A percentile compares a stretch with the other conserved stretches of the same genome.
Conservation (phyloP, 768 basidiomycete species). For the Symmetrospora coprosmae region DNA sequence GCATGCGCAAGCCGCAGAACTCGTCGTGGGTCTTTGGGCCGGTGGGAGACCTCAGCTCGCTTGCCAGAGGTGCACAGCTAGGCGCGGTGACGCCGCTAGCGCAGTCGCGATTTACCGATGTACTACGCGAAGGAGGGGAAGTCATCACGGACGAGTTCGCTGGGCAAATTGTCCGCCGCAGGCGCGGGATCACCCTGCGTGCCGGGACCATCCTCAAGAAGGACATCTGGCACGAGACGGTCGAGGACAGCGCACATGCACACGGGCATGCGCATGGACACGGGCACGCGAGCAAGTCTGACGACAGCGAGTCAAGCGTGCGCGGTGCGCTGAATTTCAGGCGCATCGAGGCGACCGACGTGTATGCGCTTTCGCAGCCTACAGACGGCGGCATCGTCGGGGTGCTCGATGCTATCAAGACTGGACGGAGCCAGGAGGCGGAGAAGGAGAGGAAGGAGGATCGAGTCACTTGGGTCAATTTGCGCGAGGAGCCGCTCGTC, state of each 20-base stretch:
- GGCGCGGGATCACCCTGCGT: constrained; percentile 83
- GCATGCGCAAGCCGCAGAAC: constrained; percentile 45
- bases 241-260: too few relatives aligned
- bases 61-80: constrained; percentile 53
- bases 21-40: constrained; percentile 81
- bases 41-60: constrained; percentile 65
- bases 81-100: constrained; percentile 45
- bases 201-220: constrained; percentile 56
- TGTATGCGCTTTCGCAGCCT: constrained; percentile 89
- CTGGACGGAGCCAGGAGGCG: constrained; percentile 49
- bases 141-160: constrained; percentile 91
- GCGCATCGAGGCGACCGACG: constrained; percentile 58
- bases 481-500: constrained; percentile 71
- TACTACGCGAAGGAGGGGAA: constrained; percentile 63
- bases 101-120: constrained; percentile 38
- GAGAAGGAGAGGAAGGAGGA: constrained; percentile 47
- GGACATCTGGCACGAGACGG: constrained; percentile 36
- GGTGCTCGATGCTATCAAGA: constrained; percentile 54
- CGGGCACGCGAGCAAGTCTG: constrained; percentile 36
- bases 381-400: constrained; percentile 71
- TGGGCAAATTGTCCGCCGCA: constrained; percentile 81
- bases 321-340: constrained; percentile 94
- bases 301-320: too few relatives aligned
- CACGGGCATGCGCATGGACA: constrained; percentile 13
- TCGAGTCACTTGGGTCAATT: constrained; percentile 71